phyloP scores from a whole-genome alignment of 176 grass and related monocot genomes.

The Aegilops bicornis region DNA sequence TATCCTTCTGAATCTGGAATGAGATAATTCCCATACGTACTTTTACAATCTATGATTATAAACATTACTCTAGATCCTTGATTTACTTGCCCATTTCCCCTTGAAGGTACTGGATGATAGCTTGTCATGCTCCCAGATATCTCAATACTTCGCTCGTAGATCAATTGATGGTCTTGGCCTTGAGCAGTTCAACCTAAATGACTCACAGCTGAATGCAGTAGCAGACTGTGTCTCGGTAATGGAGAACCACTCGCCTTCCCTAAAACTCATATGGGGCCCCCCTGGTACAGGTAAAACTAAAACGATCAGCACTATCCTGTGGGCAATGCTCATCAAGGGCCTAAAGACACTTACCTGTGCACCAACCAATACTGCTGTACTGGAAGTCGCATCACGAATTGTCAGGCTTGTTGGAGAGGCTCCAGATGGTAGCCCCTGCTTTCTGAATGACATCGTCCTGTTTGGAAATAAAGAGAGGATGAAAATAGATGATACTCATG shows the following conservation, averaged over 20 bases:
- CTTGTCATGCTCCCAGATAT: not conserved
- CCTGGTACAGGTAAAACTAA: conserved; percentile 60
- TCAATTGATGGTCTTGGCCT: not conserved
- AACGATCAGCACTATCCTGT: conserved; percentile 39
- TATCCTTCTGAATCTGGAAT: not conserved
- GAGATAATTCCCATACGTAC: not conserved
- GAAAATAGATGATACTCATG: conserved; percentile 1
- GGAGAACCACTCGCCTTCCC: not conserved
- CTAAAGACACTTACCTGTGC: conserved; percentile 42
- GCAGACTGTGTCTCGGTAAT: conserved; percentile 23
- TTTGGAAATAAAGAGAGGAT: conserved; percentile 42
- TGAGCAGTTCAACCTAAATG: conserved; percentile 33
- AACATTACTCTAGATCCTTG: not conserved
- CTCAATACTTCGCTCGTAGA: not conserved
- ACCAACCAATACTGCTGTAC: conserved; percentile 45
- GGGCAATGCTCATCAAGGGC: conserved; percentile 20
- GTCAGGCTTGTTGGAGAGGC: conserved; percentile 18
- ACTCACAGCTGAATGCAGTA: conserved; percentile 41
- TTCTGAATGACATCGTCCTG: conserved; percentile 39
- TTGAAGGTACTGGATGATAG: conserved; percentile 7
- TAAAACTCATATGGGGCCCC: conserved; percentile 59
- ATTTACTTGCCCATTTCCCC: not conserved
- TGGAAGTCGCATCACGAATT: conserved; percentile 29
- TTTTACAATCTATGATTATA: not conserved
- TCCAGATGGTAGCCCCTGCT: not conserved